Conservation (phyloP, 2,329 filamentous ascomycete species). For the Chaetomiaceae sp. region DNA sequence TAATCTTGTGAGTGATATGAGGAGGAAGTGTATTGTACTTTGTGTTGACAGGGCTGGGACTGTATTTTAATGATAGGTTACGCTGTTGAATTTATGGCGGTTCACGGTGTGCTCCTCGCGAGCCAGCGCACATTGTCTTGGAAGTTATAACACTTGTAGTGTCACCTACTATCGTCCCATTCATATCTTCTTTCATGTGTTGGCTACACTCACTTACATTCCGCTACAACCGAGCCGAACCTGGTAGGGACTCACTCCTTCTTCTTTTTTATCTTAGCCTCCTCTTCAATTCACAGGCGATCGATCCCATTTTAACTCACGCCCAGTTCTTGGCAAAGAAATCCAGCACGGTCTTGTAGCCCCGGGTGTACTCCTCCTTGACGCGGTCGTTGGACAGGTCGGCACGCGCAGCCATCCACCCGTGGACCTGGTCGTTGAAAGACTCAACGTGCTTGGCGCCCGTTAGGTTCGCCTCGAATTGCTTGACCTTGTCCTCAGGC, state of each 20-base stretch:
- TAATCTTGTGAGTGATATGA: background rate
- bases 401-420: constrained; percentile 67
- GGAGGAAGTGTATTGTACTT: background rate
- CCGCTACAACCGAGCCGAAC: background rate
- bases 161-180: too few species aligned
- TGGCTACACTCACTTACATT: background rate
- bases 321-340: constrained; percentile 53
- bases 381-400: constrained; percentile 54
- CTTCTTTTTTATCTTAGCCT: constrained; percentile 2
- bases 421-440: constrained; percentile 65
- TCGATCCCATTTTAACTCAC: constrained; percentile 13
- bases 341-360: constrained; percentile 54
- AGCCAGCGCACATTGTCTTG: too few species aligned
- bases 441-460: constrained; percentile 57
- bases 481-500: constrained; percentile 48
- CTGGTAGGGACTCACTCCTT: background rate
- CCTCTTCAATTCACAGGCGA: background rate
- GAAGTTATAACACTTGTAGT: too few species aligned
- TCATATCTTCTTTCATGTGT: background rate
- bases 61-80: background rate
- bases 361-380: constrained; percentile 58
- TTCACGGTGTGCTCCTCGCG: too few species aligned
- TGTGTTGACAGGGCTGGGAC: background rate
- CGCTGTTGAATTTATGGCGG: too few species aligned
- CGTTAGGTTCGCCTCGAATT: constrained; percentile 51